A percentile compares a stretch with the other conserved stretches of the same genome.
These are phyloP conservation scores for Fusarium nodosum DNA, from an alignment of 2,329 filamentous ascomycete genomes.

Conservation along the genomic window DNA sequence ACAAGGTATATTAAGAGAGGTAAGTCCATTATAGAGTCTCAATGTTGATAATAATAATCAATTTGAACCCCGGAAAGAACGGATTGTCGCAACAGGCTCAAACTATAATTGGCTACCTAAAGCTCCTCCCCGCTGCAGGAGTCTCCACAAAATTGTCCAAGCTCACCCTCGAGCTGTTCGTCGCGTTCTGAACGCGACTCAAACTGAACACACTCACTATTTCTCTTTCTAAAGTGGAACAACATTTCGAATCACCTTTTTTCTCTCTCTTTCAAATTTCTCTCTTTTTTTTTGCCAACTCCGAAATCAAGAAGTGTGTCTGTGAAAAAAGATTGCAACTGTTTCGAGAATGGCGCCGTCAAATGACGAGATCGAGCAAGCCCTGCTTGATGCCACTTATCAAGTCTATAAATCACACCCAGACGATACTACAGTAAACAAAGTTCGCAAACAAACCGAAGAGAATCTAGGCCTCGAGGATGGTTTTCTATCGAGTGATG, in stretches of 20 bases:
- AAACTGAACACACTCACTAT: conserved; percentile 24
- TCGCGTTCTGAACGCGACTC: conserved; percentile 45
- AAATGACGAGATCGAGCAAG: conserved; percentile 59
- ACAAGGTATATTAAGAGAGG: too few relatives aligned
- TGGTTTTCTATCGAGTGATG: conserved; percentile 62
- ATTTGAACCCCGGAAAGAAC: conserved; percentile 5
- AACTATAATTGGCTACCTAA: conserved; percentile 42
- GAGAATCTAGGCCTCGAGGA: conserved; percentile 62
- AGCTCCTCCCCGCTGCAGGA: conserved; percentile 35
- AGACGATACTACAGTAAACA: conserved; percentile 68
- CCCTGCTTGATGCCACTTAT: conserved; percentile 62
- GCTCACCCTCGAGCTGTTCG: conserved; percentile 20
- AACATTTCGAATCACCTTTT: conserved; percentile 6
- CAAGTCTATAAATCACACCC: conserved; percentile 61
- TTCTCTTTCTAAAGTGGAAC: conserved; percentile 5
- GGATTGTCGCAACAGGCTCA: conserved; percentile 1
- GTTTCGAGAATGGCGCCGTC: conserved; percentile 57
- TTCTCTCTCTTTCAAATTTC: background rate
- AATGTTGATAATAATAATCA: conserved; percentile 1
- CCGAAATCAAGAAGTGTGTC: background rate
- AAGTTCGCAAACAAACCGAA: conserved; percentile 67
- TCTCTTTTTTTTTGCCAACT: background rate
- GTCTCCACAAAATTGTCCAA: conserved; percentile 31
- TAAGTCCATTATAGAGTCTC: background rate
- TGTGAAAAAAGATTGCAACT: background rate